A percentile compares a stretch with the other conserved stretches of the same genome.
Evolutionary conservation across 768 basidiomycete species (phyloP).

Genomic region (Mycena maculata): DNA sequence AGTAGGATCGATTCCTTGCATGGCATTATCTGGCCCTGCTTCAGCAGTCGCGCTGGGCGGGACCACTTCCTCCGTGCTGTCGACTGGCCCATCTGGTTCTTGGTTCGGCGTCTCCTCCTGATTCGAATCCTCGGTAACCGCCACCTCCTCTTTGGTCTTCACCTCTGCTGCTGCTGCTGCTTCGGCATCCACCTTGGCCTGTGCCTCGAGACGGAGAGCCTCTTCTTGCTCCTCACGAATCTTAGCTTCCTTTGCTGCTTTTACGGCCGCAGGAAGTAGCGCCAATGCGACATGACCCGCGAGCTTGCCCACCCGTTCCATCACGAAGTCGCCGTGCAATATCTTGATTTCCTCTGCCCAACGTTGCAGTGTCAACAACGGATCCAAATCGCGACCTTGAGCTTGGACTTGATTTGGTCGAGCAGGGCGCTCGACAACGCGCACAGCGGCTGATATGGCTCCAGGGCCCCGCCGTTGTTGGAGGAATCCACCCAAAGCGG

Average conservation of each 20-base stretch:
- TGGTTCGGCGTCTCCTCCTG: conserved; percentile 18
- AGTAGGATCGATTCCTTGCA: conserved; percentile 44
- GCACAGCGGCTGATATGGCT: conserved; percentile 65
- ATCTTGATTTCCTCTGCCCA: conserved; percentile 93
- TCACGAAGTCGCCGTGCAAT: conserved; percentile 78
- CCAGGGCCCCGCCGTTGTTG: conserved; percentile 60
- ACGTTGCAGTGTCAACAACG: conserved; percentile 83
- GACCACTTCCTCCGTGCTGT: conserved; percentile 31
- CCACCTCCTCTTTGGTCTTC: conserved; percentile 46
- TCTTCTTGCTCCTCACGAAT: conserved; percentile 67
- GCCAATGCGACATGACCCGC: conserved; percentile 78
- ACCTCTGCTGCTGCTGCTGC: conserved; percentile 44
- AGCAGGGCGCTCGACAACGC: conserved; percentile 66
- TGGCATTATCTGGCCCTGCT: conserved; percentile 45
- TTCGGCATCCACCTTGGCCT: conserved; percentile 52
- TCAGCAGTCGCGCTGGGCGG: conserved; percentile 15
- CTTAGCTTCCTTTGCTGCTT: conserved; percentile 68
- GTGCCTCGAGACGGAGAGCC: conserved; percentile 50
- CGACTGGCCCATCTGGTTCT: conserved; percentile 25
- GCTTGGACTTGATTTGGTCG: conserved; percentile 50
- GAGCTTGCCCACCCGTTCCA: conserved; percentile 74
- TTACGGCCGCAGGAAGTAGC: conserved; percentile 83
- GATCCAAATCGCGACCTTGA: conserved; percentile 77
- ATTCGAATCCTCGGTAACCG: conserved; percentile 26
- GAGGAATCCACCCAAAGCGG: conserved; percentile 65